phyloP scores from a whole-genome alignment of 2,329 filamentous ascomycete species.

The Fusarium devonianum region DNA sequence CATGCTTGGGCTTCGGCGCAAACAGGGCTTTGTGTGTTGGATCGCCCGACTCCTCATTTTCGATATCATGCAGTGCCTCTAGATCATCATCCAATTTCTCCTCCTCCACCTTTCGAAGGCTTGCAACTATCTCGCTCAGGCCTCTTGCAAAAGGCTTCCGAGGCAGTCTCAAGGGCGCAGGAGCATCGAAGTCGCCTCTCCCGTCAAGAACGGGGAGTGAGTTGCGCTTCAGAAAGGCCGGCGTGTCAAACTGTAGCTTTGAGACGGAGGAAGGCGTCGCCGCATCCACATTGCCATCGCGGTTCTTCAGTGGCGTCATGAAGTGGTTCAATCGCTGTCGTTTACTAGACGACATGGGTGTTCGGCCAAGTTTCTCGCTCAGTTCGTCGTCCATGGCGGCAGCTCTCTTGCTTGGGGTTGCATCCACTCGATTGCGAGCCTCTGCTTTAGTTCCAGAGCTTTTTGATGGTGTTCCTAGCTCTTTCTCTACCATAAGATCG shows the following conservation, averaged over 20 bases:
- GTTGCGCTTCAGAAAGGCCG: constrained; percentile 68
- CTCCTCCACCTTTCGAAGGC: constrained; percentile 73
- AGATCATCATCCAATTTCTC: constrained; percentile 75
- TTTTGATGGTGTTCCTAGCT: constrained; percentile 59
- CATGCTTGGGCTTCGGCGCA: constrained; percentile 41
- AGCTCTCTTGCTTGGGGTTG: constrained; percentile 58
- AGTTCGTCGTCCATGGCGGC: constrained; percentile 41
- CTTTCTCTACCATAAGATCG: constrained; percentile 67
- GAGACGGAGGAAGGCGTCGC: constrained; percentile 60
- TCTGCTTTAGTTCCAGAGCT: constrained; percentile 35
- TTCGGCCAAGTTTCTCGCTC: constrained; percentile 51
- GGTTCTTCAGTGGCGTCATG: constrained; percentile 67
- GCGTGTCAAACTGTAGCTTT: constrained; percentile 70
- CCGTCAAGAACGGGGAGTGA: constrained; percentile 63
- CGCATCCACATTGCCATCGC: constrained; percentile 48
- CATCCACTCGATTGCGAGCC: constrained; percentile 33
- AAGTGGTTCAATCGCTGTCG: constrained; percentile 69
- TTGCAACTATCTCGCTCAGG: constrained; percentile 76
- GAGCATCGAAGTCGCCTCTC: constrained; percentile 57
- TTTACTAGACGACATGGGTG: constrained; percentile 65
- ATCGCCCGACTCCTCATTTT: constrained; percentile 54
- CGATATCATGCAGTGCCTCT: constrained; percentile 76
- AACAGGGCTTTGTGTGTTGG: constrained; percentile 34
- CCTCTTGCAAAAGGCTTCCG: constrained; percentile 71
- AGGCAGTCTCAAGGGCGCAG: constrained; percentile 60